Evolutionary conservation across 2,329 filamentous ascomycete genomes (phyloP).

Genomic region (Beauveria sp.): DNA sequence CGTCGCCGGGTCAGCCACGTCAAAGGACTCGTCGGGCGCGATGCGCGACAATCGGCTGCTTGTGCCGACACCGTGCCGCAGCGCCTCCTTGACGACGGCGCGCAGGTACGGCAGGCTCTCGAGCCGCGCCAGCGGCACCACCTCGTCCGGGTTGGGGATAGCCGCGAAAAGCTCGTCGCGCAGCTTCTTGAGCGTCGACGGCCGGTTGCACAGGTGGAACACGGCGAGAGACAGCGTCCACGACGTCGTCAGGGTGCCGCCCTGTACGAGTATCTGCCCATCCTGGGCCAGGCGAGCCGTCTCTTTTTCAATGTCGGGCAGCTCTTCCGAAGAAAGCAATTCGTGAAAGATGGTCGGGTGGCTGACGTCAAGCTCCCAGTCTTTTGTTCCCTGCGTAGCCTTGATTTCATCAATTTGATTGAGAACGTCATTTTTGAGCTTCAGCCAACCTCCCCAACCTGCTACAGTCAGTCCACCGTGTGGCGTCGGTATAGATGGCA

Average conservation of each 20-base stretch:
- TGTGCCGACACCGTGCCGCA: constrained; percentile 40
- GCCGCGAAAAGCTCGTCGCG: constrained; percentile 29
- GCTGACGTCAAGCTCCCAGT: constrained; percentile 25
- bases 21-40: constrained; percentile 30
- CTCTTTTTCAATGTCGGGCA: constrained; percentile 27
- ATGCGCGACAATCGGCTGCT: constrained; percentile 41
- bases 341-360: constrained; percentile 30
- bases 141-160: constrained; percentile 23
- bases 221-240: constrained; percentile 27
- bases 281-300: constrained; percentile 29
- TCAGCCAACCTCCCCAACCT: constrained; percentile 30
- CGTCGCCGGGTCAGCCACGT: constrained; percentile 21
- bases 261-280: constrained; percentile 29
- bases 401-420: constrained; percentile 28
- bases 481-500: constrained; percentile 5
- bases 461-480: constrained; percentile 16
- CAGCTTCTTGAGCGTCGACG: constrained; percentile 22
- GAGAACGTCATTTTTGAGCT: constrained; percentile 31
- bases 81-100: constrained; percentile 43
- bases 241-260: constrained; percentile 33
- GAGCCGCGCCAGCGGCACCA: constrained; percentile 21
- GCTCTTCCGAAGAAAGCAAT: constrained; percentile 22
- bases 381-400: constrained; percentile 24
- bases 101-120: constrained; percentile 36
- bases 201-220: constrained; percentile 28